Evolutionary conservation across 345 rosid genomes (phyloP).

Genomic region (Rhodamnia rubescens): DNA sequence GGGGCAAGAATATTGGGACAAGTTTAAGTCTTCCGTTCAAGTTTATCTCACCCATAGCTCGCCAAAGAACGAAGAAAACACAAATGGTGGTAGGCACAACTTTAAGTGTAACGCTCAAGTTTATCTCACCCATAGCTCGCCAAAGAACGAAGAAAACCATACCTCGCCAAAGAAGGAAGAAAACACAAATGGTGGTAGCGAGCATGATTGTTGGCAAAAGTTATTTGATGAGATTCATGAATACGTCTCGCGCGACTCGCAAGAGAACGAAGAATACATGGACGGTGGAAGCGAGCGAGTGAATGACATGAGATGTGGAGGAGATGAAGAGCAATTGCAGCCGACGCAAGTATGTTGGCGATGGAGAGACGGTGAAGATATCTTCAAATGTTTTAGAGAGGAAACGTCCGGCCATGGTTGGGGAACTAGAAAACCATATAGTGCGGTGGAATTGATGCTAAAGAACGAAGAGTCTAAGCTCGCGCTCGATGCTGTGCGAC

Average conservation of each 20-base stretch:
- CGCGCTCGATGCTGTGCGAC: neutral
- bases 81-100: no score
- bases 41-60: no score
- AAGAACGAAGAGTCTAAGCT: neutral
- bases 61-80: no score
- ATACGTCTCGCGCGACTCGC: neutral
- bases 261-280: neutral
- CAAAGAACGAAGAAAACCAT: no score
- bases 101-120: no score
- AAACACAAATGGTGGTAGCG: neutral
- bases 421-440: neutral
- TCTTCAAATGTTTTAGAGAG: neutral
- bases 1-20: neutral
- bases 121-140: neutral
- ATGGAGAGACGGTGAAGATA: neutral
- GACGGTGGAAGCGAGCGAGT: neutral
- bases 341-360: neutral
- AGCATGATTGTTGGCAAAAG: neutral
- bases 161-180: neutral
- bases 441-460: neutral
- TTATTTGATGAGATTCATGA: neutral
- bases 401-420: neutral
- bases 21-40: neutral
- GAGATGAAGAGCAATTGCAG: neutral
- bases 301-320: neutral